Evolutionary conservation across 257 asterid genomes (phyloP).

Genomic region (Nicotiana sylvestris): DNA sequence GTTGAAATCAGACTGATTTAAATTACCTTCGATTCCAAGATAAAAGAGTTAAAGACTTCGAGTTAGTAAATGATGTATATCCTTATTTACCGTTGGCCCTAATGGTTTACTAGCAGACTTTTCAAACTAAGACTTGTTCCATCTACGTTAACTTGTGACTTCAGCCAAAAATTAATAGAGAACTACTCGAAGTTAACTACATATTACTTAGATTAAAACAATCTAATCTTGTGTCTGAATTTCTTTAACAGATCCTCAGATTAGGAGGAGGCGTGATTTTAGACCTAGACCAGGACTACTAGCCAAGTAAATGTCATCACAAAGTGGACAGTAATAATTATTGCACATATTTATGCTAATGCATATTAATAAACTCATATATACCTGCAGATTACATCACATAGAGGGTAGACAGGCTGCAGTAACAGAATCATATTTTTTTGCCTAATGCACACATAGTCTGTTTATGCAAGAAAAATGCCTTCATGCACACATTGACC

Average conservation of each 20-base stretch:
- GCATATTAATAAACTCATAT: neutral
- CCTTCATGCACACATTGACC: neutral
- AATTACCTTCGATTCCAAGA: no score
- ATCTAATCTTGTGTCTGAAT: neutral
- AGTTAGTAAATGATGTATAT: neutral
- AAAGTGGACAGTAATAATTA: neutral
- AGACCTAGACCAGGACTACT: neutral
- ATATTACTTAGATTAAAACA: neutral
- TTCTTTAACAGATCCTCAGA: neutral
- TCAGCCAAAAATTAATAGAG: neutral
- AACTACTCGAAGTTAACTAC: neutral
- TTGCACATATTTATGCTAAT: neutral
- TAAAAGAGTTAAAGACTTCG: neutral
- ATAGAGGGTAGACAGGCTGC: neutral
- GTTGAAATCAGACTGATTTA: neutral
- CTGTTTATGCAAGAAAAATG: neutral
- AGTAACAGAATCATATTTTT: neutral
- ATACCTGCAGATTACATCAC: conserved; percentile 1
- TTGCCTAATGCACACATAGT: neutral
- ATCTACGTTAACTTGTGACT: neutral
- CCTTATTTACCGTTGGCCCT: neutral
- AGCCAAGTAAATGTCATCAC: neutral
- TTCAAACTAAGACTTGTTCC: neutral
- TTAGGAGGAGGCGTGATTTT: neutral
- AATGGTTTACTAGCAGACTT: neutral